phyloP scores from a whole-genome alignment of 208 protist genomes.

The Trypanosoma scelopori region DNA sequence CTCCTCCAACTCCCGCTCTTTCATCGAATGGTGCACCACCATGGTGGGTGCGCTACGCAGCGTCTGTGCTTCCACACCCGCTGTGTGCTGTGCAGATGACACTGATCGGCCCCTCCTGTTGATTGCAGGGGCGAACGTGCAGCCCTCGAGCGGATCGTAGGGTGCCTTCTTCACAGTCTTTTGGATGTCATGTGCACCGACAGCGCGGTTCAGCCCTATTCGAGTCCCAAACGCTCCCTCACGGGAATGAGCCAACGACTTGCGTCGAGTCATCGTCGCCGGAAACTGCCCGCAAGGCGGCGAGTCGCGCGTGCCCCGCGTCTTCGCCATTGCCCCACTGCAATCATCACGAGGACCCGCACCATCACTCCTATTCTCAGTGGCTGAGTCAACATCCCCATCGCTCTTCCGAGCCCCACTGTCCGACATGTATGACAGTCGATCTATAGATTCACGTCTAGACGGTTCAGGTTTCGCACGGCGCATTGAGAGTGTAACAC shows the following conservation, averaged over 20 bases:
- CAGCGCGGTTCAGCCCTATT: conserved; percentile 33
- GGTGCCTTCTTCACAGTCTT: conserved; percentile 29
- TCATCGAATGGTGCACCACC: background rate
- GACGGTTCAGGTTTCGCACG: no score
- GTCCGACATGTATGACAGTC: no score
- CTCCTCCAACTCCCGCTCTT: conserved; percentile 18
- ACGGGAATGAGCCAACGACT: background rate
- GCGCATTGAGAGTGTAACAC: no score
- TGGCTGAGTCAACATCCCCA: background rate
- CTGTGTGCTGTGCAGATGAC: background rate
- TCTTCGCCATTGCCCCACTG: no score
- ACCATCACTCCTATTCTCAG: no score
- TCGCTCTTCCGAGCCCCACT: background rate
- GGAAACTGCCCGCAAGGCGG: no score
- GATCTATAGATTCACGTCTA: no score
- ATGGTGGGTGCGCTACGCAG: background rate
- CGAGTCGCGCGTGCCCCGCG: no score
- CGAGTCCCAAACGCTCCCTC: conserved; percentile 8
- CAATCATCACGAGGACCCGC: no score
- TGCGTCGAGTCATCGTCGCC: no score
- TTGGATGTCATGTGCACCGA: conserved; percentile 24
- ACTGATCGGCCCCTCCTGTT: conserved; percentile 28
- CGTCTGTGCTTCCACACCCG: background rate
- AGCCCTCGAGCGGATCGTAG: conserved; percentile 48
- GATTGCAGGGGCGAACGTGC: conserved; percentile 55